Percentiles rank a stretch among this genome's conserved stretches.
These are phyloP conservation scores for Imleria badia DNA, from an alignment of 768 basidiomycete genomes.

Conservation along the genomic window DNA sequence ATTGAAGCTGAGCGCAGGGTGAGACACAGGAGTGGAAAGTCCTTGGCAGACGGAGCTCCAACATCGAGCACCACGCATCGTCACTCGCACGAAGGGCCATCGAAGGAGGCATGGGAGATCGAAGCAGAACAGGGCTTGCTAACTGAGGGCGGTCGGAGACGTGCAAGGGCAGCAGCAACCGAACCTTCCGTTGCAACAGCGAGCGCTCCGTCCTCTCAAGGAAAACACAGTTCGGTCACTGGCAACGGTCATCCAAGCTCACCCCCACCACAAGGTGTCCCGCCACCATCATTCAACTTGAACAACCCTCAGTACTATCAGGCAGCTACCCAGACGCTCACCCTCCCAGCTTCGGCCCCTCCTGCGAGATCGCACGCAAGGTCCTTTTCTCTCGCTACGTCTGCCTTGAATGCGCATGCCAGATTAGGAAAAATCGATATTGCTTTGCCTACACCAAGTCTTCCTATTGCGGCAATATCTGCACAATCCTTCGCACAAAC, in stretches of 20 bases:
- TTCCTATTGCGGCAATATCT: slow-evolving; percentile 64
- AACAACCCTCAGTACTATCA: slow-evolving; percentile 61
- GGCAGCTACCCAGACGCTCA: slow-evolving; percentile 54
- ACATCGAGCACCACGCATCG: neutral
- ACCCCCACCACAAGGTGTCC: slow-evolving; percentile 20
- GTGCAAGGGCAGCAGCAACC: slow-evolving; percentile 57
- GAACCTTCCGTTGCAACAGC: slow-evolving; percentile 23
- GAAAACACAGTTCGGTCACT: slow-evolving; percentile 14
- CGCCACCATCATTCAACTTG: slow-evolving; percentile 34
- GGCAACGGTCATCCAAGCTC: slow-evolving; percentile 29
- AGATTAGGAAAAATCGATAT: slow-evolving; percentile 39
- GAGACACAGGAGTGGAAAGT: slow-evolving; percentile 40
- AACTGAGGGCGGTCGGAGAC: slow-evolving; percentile 71
- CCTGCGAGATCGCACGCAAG: slow-evolving; percentile 53
- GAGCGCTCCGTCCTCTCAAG: slow-evolving; percentile 5
- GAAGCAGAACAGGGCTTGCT: slow-evolving; percentile 74
- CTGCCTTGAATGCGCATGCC: slow-evolving; percentile 13
- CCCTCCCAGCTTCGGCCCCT: slow-evolving; percentile 60
- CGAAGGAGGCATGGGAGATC: slow-evolving; percentile 78
- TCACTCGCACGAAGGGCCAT: slow-evolving; percentile 28
- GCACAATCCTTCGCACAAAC: slow-evolving; percentile 59
- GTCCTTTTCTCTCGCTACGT: slow-evolving; percentile 55
- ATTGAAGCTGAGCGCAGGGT: slow-evolving; percentile 62
- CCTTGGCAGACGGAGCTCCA: slow-evolving; percentile 21
- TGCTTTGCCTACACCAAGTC: slow-evolving; percentile 60